Evolutionary conservation across 2,329 filamentous ascomycete genomes (phyloP), one percentile per base, ranked within the genome.

Genomic region (Blastomyces emzantsi): DNA sequence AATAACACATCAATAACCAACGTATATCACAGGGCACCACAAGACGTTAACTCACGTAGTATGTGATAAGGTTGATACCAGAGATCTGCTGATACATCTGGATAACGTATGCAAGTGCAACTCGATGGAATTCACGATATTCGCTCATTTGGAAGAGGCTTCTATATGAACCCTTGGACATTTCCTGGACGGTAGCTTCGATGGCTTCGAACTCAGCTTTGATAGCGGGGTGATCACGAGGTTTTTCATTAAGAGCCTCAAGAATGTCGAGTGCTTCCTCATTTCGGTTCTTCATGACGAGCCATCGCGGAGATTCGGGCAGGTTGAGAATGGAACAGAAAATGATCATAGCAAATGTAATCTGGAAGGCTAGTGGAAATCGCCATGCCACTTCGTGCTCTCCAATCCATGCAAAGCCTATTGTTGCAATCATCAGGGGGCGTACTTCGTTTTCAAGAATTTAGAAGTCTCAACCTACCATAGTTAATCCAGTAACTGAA

Each of bases 361-460:
- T 83, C 70, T 85, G 83, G 70, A 85, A 82, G 8, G 79, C 81
- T 54, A 85, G 77, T 0, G 83, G 82, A 64, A 84, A 81, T 56
- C 82, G 76, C 82, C 82, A 85, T 28, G 79, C 28, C 9, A 60
- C 56, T 45, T 61, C 58, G 4, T 61, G 54, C 6, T 58, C 52
- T 28, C 52, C 61, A 28, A 62, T 58, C 52, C 51, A 62, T 47
- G 54, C 51, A 54, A 62, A 62, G 15, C 60, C 60, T 62, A 30
- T 36, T 22, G 33, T 8, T 4, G 8, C 8, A 45, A 52, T 52
- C 11, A 52, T 62, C 13, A 62, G 49, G n/a, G 30, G 2, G 15
- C 11, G 22, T 15, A 11, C 13, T 52, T 52, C 15, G 22, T 25
- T 17, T 28, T 9, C 22, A 52, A 52, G 13, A 13, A 52, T 52